A percentile compares a stretch with the other conserved stretches of the same genome.
Conservation (phyloP, 2,329 filamentous ascomycete genomes). For the Colletotrichum sp. region DNA sequence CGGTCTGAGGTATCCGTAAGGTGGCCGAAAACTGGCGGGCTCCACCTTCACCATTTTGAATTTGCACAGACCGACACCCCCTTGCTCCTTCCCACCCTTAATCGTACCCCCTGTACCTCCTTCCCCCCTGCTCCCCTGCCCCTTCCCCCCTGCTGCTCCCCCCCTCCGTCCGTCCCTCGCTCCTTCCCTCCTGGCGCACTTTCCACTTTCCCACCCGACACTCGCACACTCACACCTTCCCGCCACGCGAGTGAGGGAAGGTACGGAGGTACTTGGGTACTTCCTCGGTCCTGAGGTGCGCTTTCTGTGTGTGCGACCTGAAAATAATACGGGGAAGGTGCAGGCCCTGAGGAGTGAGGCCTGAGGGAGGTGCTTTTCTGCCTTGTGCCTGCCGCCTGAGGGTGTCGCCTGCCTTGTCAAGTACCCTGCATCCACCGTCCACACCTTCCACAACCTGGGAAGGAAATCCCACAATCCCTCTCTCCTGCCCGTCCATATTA, state of each 20-base stretch:
- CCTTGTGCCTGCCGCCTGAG: not conserved
- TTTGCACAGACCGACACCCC: not conserved
- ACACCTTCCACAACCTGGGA: not conserved
- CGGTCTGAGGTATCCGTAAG: not conserved
- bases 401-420: not conserved
- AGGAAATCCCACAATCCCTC: not conserved
- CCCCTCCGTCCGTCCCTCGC: not conserved
- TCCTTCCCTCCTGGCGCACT: not conserved
- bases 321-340: constrained; percentile 12
- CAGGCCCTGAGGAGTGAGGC: not conserved
- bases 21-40: not conserved
- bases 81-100: not conserved
- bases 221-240: not conserved
- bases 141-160: not conserved
- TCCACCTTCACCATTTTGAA: not conserved
- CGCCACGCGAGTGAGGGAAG: constrained; percentile 9
- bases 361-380: not conserved
- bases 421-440: not conserved
- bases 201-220: not conserved
- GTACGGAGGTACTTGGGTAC: not conserved
- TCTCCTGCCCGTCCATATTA: constrained; percentile 14
- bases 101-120: not conserved
- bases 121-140: not conserved
- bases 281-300: not conserved
- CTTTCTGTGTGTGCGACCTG: not conserved